A percentile compares a stretch with the other conserved stretches of the same genome.
Conservation (phyloP, 192 early-diverging fungal species). For the Coemansia sp. region DNA sequence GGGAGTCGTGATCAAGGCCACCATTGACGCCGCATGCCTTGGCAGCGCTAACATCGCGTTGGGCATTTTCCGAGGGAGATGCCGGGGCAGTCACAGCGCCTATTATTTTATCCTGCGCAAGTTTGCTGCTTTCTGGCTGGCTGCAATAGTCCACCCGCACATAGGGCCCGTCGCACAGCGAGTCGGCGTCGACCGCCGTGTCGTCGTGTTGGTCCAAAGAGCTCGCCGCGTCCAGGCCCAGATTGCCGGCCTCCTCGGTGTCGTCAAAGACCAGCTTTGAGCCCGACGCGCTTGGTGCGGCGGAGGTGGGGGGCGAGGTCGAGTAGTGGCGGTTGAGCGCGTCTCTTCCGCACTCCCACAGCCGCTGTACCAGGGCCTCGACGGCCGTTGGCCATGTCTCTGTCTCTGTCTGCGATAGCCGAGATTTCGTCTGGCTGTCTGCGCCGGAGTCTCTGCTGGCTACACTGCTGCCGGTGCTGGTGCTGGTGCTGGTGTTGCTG, state of each 20-base stretch:
- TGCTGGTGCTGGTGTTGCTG: neutral
- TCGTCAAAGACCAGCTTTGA: conserved; percentile 11
- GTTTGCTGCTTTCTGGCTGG: no score
- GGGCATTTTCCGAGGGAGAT: no score
- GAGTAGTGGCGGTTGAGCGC: conserved; percentile 6
- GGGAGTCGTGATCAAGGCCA: no score
- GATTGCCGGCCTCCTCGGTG: neutral
- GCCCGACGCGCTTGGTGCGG: neutral
- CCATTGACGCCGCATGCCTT: no score
- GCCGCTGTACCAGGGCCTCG: conserved; percentile 23
- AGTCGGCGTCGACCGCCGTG: neutral
- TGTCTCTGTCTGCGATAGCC: neutral
- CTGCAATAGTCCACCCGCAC: conserved; percentile 28
- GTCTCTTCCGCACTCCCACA: conserved; percentile 26
- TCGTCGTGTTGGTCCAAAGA: neutral
- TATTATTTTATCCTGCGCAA: no score
- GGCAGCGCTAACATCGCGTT: no score
- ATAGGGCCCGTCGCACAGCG: conserved; percentile 36
- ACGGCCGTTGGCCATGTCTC: conserved; percentile 30
- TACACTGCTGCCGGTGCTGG: neutral
- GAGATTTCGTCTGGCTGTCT: neutral
- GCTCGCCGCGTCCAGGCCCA: neutral
- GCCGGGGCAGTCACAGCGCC: no score
- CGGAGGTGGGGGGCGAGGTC: neutral
- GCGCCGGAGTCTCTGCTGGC: neutral